Conservation (phyloP, 1,284 basidiomycete species). For the Neotropicomus parvogracilis region DNA sequence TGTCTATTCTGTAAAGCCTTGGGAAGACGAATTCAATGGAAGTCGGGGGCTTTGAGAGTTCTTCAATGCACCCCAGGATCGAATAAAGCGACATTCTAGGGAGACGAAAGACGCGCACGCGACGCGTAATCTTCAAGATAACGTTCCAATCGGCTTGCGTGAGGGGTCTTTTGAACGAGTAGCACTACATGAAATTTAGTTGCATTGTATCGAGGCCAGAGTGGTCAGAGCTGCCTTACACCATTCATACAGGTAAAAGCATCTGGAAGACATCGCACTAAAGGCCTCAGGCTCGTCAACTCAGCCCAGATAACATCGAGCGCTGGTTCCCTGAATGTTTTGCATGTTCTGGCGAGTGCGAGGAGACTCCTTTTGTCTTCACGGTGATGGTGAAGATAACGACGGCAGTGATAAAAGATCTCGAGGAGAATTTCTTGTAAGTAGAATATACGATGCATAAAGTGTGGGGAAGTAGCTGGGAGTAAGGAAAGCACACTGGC, state of each 20-base stretch:
- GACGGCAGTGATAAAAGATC: constrained; percentile 5
- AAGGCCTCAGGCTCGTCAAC: constrained; percentile 4
- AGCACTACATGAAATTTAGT: not conserved
- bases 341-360: constrained; percentile 13
- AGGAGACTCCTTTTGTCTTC: not conserved
- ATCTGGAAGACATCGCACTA: too few species aligned
- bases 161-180: not conserved
- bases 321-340: constrained; percentile 15
- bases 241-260: too few species aligned
- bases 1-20: not conserved
- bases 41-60: not conserved
- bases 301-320: constrained; percentile 11
- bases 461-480: too few species aligned
- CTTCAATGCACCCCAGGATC: not conserved
- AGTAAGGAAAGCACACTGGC: too few species aligned
- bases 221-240: not conserved
- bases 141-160: not conserved
- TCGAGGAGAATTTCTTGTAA: constrained; percentile 13
- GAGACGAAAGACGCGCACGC: not conserved
- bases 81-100: too few species aligned
- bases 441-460: constrained; percentile 9
- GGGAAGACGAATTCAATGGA: not conserved
- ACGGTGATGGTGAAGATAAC: not conserved
- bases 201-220: not conserved
- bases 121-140: not conserved